Conservation (phyloP, 495 filamentous ascomycete genomes). For the Choiromyces venosus region DNA sequence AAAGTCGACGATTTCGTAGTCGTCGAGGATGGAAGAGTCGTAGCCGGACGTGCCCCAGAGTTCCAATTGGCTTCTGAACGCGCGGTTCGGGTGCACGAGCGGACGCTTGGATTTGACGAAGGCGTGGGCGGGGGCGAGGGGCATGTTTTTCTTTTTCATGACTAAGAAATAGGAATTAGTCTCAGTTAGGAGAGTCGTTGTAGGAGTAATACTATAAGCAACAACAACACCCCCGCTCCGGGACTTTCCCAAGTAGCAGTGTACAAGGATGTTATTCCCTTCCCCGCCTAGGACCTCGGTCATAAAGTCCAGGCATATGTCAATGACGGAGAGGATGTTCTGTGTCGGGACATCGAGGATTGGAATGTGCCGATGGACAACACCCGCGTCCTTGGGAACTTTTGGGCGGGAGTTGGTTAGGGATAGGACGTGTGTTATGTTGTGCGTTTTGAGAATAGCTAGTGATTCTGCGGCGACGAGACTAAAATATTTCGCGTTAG, state of each 20-base stretch:
- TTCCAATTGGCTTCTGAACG: slow-evolving; percentile 32
- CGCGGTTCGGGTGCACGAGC: slow-evolving; percentile 27
- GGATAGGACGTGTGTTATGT: slow-evolving; percentile 28
- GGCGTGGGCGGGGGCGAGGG: slow-evolving; percentile 12
- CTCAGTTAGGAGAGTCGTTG: not conserved
- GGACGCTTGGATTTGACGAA: slow-evolving; percentile 21
- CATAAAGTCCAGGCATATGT: slow-evolving; percentile 8
- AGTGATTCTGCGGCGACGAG: slow-evolving; percentile 28
- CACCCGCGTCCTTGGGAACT: slow-evolving; percentile 7
- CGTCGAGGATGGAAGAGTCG: slow-evolving; percentile 20
- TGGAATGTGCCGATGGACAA: slow-evolving; percentile 22
- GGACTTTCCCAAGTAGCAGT: slow-evolving; percentile 30
- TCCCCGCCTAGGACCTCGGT: slow-evolving; percentile 12
- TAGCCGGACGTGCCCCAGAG: slow-evolving; percentile 30
- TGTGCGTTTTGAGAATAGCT: slow-evolving; percentile 16
- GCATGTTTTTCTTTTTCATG: slow-evolving; percentile 26
- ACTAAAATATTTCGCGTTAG: not conserved
- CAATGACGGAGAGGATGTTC: slow-evolving; percentile 22
- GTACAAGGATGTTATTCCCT: slow-evolving; percentile 21
- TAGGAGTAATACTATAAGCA: slow-evolving; percentile 17
- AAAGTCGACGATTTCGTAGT: slow-evolving; percentile 4
- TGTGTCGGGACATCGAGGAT: slow-evolving; percentile 27
- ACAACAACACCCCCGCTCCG: slow-evolving; percentile 28
- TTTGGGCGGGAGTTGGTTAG: slow-evolving; percentile 28
- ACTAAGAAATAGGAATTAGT: slow-evolving; percentile 8